These are phyloP conservation scores for Penicillium flavigenum DNA, from an alignment of 495 filamentous ascomycete species.

Conservation along the genomic window DNA sequence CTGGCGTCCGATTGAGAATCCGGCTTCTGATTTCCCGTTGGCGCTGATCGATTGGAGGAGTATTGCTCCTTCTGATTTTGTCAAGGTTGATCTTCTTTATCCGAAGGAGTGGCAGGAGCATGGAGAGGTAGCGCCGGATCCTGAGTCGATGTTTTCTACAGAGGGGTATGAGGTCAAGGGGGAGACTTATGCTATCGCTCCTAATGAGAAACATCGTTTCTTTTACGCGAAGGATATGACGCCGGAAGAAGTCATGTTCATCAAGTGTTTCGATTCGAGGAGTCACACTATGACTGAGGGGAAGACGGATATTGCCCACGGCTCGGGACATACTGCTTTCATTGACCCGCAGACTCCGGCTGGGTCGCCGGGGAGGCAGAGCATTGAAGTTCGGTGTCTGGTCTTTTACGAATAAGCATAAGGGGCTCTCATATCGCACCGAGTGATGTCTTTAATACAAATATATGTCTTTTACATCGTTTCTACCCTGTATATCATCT, in stretches of 20 bases:
- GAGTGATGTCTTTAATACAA: background rate
- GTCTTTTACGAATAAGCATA: slow-evolving; percentile 53
- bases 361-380: slow-evolving; percentile 63
- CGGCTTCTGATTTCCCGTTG: slow-evolving; percentile 67
- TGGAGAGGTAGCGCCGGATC: slow-evolving; percentile 61
- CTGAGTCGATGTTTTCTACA: slow-evolving; percentile 67
- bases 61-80: slow-evolving; percentile 61
- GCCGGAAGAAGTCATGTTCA: slow-evolving; percentile 66
- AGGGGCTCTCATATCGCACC: background rate
- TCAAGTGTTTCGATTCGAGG: slow-evolving; percentile 78
- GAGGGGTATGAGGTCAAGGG: slow-evolving; percentile 50
- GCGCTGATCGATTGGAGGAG: slow-evolving; percentile 65
- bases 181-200: slow-evolving; percentile 15
- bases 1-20: slow-evolving; percentile 76
- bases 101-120: slow-evolving; percentile 68
- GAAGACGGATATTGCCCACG: slow-evolving; percentile 53
- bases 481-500: background rate
- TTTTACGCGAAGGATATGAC: slow-evolving; percentile 18
- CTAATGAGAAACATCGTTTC: slow-evolving; percentile 15
- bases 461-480: background rate
- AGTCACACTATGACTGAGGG: slow-evolving; percentile 28
- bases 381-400: slow-evolving; percentile 82
- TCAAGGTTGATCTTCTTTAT: slow-evolving; percentile 73
- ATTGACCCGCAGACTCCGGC: slow-evolving; percentile 63
- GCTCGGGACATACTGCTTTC: slow-evolving; percentile 81